Percentiles rank a stretch among this genome's conserved stretches.
phyloP scores from a whole-genome alignment of 2,329 filamentous ascomycete species.

The Claviceps digitariae region DNA sequence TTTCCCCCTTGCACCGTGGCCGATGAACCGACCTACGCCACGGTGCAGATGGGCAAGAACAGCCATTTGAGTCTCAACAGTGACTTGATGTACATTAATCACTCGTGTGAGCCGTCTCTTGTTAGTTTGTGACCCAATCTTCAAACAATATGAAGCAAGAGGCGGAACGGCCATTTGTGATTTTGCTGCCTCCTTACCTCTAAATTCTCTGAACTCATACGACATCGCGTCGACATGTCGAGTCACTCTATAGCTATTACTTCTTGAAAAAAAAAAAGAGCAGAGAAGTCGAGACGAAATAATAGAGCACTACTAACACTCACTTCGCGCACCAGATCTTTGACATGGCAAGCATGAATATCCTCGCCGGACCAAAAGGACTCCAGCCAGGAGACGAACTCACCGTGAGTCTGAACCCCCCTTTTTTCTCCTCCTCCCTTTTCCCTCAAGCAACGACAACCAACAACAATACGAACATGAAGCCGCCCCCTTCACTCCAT shows the following conservation, averaged over 20 bases:
- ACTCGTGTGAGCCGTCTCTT: constrained; percentile 52
- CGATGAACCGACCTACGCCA: constrained; percentile 45
- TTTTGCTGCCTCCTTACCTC: not conserved
- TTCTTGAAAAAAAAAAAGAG: not conserved
- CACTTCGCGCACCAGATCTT: constrained; percentile 35
- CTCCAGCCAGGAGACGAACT: constrained; percentile 43
- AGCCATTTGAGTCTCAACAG: constrained; percentile 50
- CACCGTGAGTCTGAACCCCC: constrained; percentile 26
- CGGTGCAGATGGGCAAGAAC: constrained; percentile 44
- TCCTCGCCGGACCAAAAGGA: constrained; percentile 45
- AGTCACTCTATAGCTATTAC: not conserved
- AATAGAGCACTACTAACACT: not conserved
- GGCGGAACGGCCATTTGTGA: not conserved
- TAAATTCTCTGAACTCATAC: not conserved
- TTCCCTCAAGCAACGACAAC: not conserved
- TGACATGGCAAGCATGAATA: constrained; percentile 40
- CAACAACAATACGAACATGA: not conserved
- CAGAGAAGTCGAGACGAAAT: not conserved
- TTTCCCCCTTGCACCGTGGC: constrained; percentile 50
- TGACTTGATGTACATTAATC: constrained; percentile 54
- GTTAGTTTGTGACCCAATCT: constrained; percentile 26
- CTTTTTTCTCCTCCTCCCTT: too few species aligned
- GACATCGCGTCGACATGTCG: not conserved
- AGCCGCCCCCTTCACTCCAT: too few species aligned
- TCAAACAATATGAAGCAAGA: not conserved